Percentiles rank a stretch among this genome's conserved stretches.
Conservation (phyloP, 805 yeast genomes). For the Pichia gijzeniarum region DNA sequence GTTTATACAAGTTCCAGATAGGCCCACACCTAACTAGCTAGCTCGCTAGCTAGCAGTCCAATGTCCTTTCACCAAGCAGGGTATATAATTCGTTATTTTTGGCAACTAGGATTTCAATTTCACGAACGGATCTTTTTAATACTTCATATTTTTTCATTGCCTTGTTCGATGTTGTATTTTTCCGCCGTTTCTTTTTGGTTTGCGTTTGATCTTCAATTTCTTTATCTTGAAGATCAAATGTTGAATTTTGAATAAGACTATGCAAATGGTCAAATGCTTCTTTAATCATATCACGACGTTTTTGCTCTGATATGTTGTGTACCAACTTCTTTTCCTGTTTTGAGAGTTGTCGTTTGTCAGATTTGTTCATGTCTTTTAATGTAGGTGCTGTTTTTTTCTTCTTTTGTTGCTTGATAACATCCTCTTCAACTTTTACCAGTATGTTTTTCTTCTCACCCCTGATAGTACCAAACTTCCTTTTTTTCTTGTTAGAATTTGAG, state of each 20-base stretch:
- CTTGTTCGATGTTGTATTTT: constrained; percentile 8
- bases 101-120: constrained; percentile 22
- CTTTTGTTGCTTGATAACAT: background rate
- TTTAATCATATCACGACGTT: constrained; percentile 32
- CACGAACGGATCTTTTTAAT: constrained; percentile 23
- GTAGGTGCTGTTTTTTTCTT: background rate
- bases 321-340: constrained; percentile 31
- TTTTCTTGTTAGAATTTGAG: background rate
- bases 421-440: background rate
- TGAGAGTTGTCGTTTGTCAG: constrained; percentile 16
- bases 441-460: background rate
- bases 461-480: background rate
- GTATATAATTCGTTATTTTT: constrained; percentile 12
- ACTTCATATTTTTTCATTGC: constrained; percentile 23
- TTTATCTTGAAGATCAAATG: constrained; percentile 12
- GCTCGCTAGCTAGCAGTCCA: no score
- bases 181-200: constrained; percentile 8
- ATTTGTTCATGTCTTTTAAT: constrained; percentile 1
- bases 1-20: background rate
- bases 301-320: constrained; percentile 35
- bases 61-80: constrained; percentile 2
- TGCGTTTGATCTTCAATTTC: background rate
- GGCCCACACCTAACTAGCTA: background rate
- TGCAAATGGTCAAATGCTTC: constrained; percentile 32
- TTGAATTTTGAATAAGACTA: constrained; percentile 16